Evolutionary conservation across 306 rosid genomes (phyloP).

Genomic region (Fragaria vesca): DNA sequence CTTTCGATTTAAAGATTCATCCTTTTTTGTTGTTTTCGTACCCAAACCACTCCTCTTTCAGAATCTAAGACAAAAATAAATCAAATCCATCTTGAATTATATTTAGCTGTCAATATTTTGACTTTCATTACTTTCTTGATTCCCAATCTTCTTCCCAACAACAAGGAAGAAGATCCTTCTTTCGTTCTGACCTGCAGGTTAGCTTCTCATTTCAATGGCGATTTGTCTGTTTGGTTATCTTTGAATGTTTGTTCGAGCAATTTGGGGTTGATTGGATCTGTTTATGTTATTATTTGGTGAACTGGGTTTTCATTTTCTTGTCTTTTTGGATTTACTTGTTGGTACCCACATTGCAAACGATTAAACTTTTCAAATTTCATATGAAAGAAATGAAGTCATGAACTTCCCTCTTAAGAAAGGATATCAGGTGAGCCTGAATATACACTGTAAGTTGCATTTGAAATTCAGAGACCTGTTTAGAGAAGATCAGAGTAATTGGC

Average conservation of each 20-base stretch:
- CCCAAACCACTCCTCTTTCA: not conserved
- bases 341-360: not conserved
- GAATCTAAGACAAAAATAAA: not conserved
- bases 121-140: not conserved
- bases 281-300: not conserved
- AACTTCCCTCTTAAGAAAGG: not conserved
- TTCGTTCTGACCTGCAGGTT: slow-evolving; percentile 4
- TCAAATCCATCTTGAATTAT: not conserved
- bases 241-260: not conserved
- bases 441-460: not conserved
- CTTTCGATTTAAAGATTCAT: not conserved
- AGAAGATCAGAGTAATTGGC: not conserved
- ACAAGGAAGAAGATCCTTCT: not conserved
- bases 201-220: not conserved
- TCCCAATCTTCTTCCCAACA: slow-evolving; percentile 10
- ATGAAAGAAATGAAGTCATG: not conserved
- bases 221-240: not conserved
- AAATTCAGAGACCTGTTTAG: slow-evolving; percentile 5
- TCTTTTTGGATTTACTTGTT: not conserved
- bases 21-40: not conserved
- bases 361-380: not conserved
- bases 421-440: not conserved
- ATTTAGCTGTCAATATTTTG: not conserved
- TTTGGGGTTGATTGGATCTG: not conserved
- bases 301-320: not conserved